Evolutionary conservation across 2,329 filamentous ascomycete genomes (phyloP).

Genomic region (Calonectria crousiana): DNA sequence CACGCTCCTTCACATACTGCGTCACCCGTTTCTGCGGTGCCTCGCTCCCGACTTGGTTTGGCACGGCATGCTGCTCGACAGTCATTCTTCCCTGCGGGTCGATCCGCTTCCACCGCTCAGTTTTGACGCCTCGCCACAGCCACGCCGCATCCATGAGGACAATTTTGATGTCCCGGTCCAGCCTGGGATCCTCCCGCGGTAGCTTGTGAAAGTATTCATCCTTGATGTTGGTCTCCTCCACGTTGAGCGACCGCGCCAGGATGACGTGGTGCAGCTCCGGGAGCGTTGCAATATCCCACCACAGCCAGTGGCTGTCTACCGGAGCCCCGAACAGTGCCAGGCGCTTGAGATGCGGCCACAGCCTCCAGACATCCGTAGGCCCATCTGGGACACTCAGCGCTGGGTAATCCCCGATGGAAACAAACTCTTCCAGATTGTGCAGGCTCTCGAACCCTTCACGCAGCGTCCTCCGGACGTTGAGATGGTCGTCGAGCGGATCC

Average conservation of each 20-base stretch:
- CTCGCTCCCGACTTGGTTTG: slow-evolving; percentile 53
- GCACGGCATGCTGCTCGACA: slow-evolving; percentile 55
- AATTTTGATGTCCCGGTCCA: slow-evolving; percentile 46
- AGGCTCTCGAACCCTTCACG: slow-evolving; percentile 60
- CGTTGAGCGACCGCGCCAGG: slow-evolving; percentile 52
- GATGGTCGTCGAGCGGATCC: slow-evolving; percentile 56
- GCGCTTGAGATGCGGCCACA: slow-evolving; percentile 56
- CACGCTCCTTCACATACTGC: slow-evolving; percentile 54
- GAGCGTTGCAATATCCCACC: slow-evolving; percentile 53
- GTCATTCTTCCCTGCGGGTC: slow-evolving; percentile 53
- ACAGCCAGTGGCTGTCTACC: slow-evolving; percentile 52
- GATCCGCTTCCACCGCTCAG: slow-evolving; percentile 48
- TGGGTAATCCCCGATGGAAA: slow-evolving; percentile 60
- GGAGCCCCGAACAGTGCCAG: slow-evolving; percentile 58
- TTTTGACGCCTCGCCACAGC: slow-evolving; percentile 39
- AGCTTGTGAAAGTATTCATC: slow-evolving; percentile 54
- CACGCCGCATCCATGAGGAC: slow-evolving; percentile 48
- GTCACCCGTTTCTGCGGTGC: slow-evolving; percentile 52
- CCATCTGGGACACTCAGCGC: slow-evolving; percentile 51
- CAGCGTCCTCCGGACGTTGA: slow-evolving; percentile 54
- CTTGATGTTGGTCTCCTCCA: slow-evolving; percentile 53
- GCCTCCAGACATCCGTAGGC: slow-evolving; percentile 55
- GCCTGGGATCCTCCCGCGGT: slow-evolving; percentile 42
- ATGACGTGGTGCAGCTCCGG: slow-evolving; percentile 56
- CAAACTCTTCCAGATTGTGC: slow-evolving; percentile 60